These are phyloP conservation scores for Xylaria scruposa DNA, from an alignment of 495 filamentous ascomycete species.

Conservation along the genomic window DNA sequence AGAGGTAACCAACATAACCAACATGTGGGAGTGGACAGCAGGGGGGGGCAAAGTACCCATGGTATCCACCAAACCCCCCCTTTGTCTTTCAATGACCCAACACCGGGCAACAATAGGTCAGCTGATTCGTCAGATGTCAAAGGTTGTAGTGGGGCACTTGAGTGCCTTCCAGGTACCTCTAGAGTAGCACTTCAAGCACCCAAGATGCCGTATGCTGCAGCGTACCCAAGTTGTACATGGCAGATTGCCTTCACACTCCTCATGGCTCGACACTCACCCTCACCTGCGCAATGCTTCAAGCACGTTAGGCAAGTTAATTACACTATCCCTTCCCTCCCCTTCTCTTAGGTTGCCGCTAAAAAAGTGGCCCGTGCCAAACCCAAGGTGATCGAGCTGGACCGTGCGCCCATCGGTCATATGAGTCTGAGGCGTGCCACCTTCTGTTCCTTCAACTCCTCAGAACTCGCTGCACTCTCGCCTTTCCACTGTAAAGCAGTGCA, in stretches of 20 bases:
- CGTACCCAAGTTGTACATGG: slow-evolving; percentile 3
- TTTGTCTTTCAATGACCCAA: slow-evolving; percentile 9
- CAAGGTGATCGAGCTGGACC: slow-evolving; percentile 33
- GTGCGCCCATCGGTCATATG: slow-evolving; percentile 42
- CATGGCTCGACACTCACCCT: neutral
- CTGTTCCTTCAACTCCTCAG: slow-evolving; percentile 35
- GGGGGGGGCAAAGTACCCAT: slow-evolving; percentile 1
- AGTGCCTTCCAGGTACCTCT: slow-evolving; percentile 1
- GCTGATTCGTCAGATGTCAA: slow-evolving; percentile 28
- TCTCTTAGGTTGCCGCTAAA: slow-evolving; percentile 20
- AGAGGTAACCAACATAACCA: slow-evolving; percentile 18
- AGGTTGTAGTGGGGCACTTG: slow-evolving; percentile 22
- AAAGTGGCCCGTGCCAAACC: slow-evolving; percentile 25
- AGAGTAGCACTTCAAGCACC: neutral
- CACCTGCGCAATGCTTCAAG: slow-evolving; percentile 4
- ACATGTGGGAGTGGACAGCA: slow-evolving; percentile 17
- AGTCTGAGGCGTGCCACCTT: slow-evolving; percentile 44
- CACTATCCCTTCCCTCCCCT: neutral
- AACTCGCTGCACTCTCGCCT: slow-evolving; percentile 29
- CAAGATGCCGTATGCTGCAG: neutral
- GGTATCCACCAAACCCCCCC: slow-evolving; percentile 6
- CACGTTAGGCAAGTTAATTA: slow-evolving; percentile 9
- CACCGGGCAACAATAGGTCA: slow-evolving; percentile 17
- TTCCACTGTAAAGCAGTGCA: slow-evolving; percentile 31
- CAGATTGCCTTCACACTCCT: neutral